A percentile compares a stretch with the other conserved stretches of the same genome.
Conservation (phyloP, 208 protist genomes). For the Crithidia bombi region DNA sequence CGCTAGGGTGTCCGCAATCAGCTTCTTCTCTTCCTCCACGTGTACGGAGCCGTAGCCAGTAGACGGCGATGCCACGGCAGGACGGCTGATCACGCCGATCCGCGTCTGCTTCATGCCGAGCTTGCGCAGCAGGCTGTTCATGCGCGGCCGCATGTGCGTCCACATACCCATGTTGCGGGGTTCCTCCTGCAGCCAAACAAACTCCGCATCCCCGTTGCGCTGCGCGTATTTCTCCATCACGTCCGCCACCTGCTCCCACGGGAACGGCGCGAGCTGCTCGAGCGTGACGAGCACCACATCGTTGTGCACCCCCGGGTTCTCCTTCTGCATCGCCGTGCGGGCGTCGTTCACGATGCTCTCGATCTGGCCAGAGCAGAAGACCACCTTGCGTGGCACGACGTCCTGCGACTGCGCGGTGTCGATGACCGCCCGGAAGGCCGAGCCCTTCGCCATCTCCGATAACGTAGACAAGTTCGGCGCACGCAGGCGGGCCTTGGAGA, state of each 20-base stretch:
- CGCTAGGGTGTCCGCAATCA: constrained; percentile 70
- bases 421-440: constrained; percentile 59
- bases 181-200: constrained; percentile 98
- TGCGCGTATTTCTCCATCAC: constrained; percentile 89
- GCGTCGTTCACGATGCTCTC: constrained; percentile 95
- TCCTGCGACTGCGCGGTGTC: constrained; percentile 30
- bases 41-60: constrained; percentile 91
- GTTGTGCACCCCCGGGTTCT: constrained; percentile 47
- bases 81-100: constrained; percentile 79
- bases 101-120: constrained; percentile 47
- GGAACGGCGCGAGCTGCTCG: constrained; percentile 98
- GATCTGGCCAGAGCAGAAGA: constrained; percentile 98
- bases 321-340: constrained; percentile 60
- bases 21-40: constrained; percentile 81
- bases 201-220: constrained; percentile 82
- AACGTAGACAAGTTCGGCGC: constrained; percentile 89
- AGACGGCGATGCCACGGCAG: constrained; percentile 81
- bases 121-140: constrained; percentile 81
- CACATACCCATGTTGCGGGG: constrained; percentile 98
- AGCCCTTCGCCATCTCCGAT: constrained; percentile 70
- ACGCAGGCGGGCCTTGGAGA: constrained; percentile 92
- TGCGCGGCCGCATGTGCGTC: constrained; percentile 79
- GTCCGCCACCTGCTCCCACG: constrained; percentile 94
- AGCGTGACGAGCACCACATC: constrained; percentile 94
- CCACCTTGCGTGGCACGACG: constrained; percentile 83